Evolutionary conservation across 768 basidiomycete species (phyloP).

Genomic region (Holtermannia corniformis): DNA sequence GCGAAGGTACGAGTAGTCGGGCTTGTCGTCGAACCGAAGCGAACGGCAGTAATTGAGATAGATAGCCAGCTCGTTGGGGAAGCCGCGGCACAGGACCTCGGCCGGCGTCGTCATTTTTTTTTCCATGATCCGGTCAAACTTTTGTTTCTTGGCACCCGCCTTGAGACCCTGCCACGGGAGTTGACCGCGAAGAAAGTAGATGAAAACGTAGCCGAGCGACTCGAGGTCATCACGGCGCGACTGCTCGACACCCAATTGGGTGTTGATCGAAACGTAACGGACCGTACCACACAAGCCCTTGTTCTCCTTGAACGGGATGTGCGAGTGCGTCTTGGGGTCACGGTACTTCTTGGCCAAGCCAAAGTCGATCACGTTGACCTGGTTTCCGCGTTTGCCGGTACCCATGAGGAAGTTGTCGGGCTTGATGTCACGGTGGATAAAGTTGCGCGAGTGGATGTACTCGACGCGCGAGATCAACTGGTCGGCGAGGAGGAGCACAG

Average conservation of each 20-base stretch:
- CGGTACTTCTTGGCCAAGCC: slow-evolving; percentile 98
- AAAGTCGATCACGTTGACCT: slow-evolving; percentile 68
- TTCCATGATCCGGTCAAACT: slow-evolving; percentile 99
- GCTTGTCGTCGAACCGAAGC: slow-evolving; percentile 98
- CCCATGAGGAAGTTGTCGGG: slow-evolving; percentile 99
- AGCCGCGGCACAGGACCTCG: slow-evolving; percentile 91
- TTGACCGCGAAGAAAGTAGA: slow-evolving; percentile 97
- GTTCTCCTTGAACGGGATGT: slow-evolving; percentile 99
- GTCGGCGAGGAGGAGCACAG: slow-evolving; percentile 84
- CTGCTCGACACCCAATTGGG: slow-evolving; percentile 93
- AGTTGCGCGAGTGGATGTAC: slow-evolving; percentile 89
- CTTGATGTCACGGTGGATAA: slow-evolving; percentile 95
- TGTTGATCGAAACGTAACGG: slow-evolving; percentile 99
- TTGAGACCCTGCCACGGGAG: slow-evolving; percentile 99
- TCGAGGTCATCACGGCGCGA: slow-evolving; percentile 96
- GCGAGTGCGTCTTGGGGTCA: slow-evolving; percentile 98
- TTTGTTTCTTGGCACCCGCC: slow-evolving; percentile 99
- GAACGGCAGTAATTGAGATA: slow-evolving; percentile 99
- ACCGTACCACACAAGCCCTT: slow-evolving; percentile 98
- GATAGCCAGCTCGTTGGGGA: slow-evolving; percentile 98
- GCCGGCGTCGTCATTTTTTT: slow-evolving; percentile 92
- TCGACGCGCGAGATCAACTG: slow-evolving; percentile 92
- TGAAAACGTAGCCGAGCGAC: slow-evolving; percentile 95
- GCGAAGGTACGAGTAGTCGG: slow-evolving; percentile 98
- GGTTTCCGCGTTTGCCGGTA: slow-evolving; percentile 97